Evolutionary conservation across 768 basidiomycete species (phyloP), one percentile per base, ranked within the genome.

Genomic region (Phlegmacium glaucopus): DNA sequence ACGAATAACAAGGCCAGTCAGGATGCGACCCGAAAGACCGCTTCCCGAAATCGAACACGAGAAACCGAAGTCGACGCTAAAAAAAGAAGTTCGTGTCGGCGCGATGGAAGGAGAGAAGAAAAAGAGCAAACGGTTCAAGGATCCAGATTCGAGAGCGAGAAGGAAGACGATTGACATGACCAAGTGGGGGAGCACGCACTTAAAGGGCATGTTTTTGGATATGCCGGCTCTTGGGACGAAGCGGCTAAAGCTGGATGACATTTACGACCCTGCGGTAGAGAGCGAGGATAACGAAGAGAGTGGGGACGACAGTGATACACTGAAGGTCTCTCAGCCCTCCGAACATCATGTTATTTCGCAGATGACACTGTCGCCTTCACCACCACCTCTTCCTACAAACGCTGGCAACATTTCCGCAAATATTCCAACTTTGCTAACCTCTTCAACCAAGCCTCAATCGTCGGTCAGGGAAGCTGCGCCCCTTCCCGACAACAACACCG

Each of bases 201-300:
- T 90, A 55, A 86, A 79, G 48, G 90, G 87, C 3, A 64, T 77
- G 17, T 85, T 88, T 63, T 57, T 90, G 56, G 84, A 81, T 29
- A 56, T 67, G 27, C 69, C 69, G 32, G 59, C 64, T 16, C 63
- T 49, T 25, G 48, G 34, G 30, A 47, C 40, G 8, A 44, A 54
- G 26, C 60, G 42, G 46, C 9, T 28, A 29, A 43, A 43, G 4
- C 45, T 36, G 25, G 42, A 54, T 4, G 45, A 57, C 17, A 46
- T 53, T 37, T 51, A 59, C 39, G 52, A 43, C 8, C 45, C 46
- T 6, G 37, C 29, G 18, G 42, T 39, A 35, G 53, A 48, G 4
- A 54, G 50, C 9, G 54, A 55, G 1, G 52, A 45, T 6, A 50
- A 35, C 12, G 51, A 30, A n/a, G 53, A 55, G 12, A 49, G 58